phyloP scores from a whole-genome alignment of 495 filamentous ascomycete species.

The Penicillium atrosanguineum region DNA sequence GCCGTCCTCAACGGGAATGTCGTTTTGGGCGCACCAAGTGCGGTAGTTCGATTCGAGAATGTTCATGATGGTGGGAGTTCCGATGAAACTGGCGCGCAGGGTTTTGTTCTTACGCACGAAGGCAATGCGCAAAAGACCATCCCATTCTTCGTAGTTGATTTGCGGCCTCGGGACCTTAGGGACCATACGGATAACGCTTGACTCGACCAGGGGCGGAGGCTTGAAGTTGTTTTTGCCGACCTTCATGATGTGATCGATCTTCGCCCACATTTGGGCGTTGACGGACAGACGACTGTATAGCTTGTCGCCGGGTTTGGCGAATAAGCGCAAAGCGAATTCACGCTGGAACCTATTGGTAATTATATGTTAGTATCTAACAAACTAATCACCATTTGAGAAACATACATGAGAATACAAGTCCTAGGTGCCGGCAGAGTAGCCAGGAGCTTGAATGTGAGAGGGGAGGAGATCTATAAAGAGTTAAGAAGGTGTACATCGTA shows the following conservation, averaged over 20 bases:
- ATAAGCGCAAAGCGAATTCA: constrained; percentile 74
- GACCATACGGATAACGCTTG: constrained; percentile 72
- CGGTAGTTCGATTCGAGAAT: constrained; percentile 84
- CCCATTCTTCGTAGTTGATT: constrained; percentile 92
- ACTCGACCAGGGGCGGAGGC: constrained; percentile 88
- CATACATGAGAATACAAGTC: constrained; percentile 78
- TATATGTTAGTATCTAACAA: constrained; percentile 10
- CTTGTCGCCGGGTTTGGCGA: constrained; percentile 74
- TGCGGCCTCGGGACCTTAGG: constrained; percentile 79
- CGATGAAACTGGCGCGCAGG: constrained; percentile 71
- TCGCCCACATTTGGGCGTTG: constrained; percentile 94
- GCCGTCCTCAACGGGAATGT: constrained; percentile 73
- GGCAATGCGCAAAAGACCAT: constrained; percentile 79
- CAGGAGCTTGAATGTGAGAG: constrained; percentile 86
- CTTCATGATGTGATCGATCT: constrained; percentile 84
- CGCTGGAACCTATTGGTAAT: constrained; percentile 48
- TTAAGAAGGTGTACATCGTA: background rate
- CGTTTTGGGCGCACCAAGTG: constrained; percentile 82
- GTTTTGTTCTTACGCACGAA: constrained; percentile 82
- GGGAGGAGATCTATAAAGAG: constrained; percentile 70
- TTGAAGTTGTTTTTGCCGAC: constrained; percentile 94
- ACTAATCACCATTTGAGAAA: constrained; percentile 21
- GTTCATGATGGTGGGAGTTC: constrained; percentile 71
- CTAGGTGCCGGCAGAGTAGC: constrained; percentile 72
- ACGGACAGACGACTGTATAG: constrained; percentile 85